phyloP scores from a whole-genome alignment of 305 asterid genomes.

The Fraxinus latifolia region DNA sequence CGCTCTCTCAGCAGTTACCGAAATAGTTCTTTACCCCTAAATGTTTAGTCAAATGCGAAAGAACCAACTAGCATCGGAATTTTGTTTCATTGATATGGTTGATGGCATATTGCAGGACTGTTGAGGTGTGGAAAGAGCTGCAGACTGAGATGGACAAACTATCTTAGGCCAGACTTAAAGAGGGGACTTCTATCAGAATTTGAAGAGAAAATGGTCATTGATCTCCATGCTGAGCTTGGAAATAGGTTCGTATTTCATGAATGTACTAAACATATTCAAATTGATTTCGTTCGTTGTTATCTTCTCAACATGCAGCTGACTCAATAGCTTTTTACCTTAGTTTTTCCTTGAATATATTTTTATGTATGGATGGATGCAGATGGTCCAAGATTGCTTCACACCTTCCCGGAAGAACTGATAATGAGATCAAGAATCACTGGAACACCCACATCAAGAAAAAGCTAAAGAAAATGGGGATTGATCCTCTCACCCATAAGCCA shows the following conservation, averaged over 20 bases:
- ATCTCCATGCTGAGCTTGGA: conserved; percentile 84
- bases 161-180: conserved; percentile 72
- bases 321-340: not conserved
- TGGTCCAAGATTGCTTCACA: conserved; percentile 94
- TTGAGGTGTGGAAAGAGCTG: conserved; percentile 87
- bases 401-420: conserved; percentile 84
- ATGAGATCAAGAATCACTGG: conserved; percentile 89
- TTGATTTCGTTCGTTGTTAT: not conserved
- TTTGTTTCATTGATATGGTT: not conserved
- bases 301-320: not conserved
- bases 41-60: not conserved
- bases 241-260: conserved; percentile 49
- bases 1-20: not conserved
- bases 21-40: not conserved
- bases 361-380: conserved; percentile 28
- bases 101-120: conserved; percentile 44
- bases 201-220: conserved; percentile 84
- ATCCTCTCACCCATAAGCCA: conserved; percentile 80
- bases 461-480: conserved; percentile 75
- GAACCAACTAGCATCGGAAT: not conserved
- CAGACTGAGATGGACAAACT: conserved; percentile 80
- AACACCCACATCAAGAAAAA: conserved; percentile 85
- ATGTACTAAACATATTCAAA: not conserved
- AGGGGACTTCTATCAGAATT: conserved; percentile 73
- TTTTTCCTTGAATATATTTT: not conserved